Evolutionary conservation across 1,284 basidiomycete genomes (phyloP), one percentile per base, ranked within the genome.

Genomic region (Ustilago tritici): DNA sequence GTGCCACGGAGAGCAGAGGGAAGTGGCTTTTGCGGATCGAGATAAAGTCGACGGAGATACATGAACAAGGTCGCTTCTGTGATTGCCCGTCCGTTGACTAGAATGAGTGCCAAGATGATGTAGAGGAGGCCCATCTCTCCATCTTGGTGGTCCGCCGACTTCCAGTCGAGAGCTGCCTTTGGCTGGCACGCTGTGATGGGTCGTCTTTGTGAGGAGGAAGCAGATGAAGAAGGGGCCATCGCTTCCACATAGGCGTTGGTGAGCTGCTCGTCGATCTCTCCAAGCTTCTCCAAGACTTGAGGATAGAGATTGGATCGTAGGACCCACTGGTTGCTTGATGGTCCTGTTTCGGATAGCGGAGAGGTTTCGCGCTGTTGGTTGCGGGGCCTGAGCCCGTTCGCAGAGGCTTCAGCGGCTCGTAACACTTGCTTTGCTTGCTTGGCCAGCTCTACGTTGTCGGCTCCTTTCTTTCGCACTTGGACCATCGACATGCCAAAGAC

Each of bases 31-130:
- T 78, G 54, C 5, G 68, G 56, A 32, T 62, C 31, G 8, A 78
- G 71, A 31, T 66, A 62, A 12, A 78, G 46, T 17, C 76, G 61
- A 6, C 68, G 63, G 32, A 78, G 49, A 15, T 70, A 74, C 57
- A 58, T 67, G 15, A 56, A 57, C 14, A 78, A 61, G 31, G 71
- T 66, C 17, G 65, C 80, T 74, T 87, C 85, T 6, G 79, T 69
- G 35, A 87, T 75, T 1, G 74, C 70, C 12, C 84, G 77, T 35
- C 84, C 84, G 40, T 82, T 85, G 61, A 86, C 81, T 34, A 87
- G 76, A 19, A 86, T 85, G 40, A 87, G 62, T 11, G 81, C 82
- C 4, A 87, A 67, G 1, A 87, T 67, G 31, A 85, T 57, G 31
- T 82, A 84, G 7, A 86, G 59, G 3, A 87, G 64, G 7, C 85